phyloP scores from a whole-genome alignment of 768 basidiomycete genomes.

The Kwoniella europaea region DNA sequence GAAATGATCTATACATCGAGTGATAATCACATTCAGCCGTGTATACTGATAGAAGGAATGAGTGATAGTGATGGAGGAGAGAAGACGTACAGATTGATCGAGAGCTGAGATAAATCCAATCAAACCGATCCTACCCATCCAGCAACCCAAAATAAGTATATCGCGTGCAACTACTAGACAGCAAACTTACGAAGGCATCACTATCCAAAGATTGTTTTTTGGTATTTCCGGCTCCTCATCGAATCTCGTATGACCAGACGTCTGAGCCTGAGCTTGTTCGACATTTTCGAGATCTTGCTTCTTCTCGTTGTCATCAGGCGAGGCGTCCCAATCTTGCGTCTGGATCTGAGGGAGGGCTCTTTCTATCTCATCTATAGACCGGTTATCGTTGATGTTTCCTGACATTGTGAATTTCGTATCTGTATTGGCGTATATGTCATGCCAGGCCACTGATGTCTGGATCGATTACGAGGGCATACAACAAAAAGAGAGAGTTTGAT shows the following conservation, averaged over 20 bases:
- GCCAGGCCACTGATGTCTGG: background rate
- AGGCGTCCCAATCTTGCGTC: background rate
- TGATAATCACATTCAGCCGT: background rate
- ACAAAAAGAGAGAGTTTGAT: too few species aligned
- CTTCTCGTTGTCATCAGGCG: background rate
- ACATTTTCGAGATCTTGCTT: background rate
- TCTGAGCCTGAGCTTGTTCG: background rate
- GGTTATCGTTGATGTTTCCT: background rate
- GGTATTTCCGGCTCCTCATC: constrained; percentile 30
- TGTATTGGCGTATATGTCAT: background rate
- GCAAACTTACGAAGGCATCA: constrained; percentile 35
- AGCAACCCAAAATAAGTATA: background rate
- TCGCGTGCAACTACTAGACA: too few species aligned
- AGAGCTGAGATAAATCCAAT: constrained; percentile 48
- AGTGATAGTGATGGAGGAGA: background rate
- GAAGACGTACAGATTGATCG: constrained; percentile 41
- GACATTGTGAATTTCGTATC: background rate
- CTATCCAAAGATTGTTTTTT: constrained; percentile 38
- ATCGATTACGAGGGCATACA: too few species aligned
- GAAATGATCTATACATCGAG: constrained; percentile 34
- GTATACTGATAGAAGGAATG: background rate
- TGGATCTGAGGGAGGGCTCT: background rate
- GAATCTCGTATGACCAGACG: background rate
- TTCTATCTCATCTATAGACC: background rate
- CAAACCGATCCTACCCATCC: constrained; percentile 32